Conservation (phyloP, 768 basidiomycete genomes). For the Termitomyces sp. region DNA sequence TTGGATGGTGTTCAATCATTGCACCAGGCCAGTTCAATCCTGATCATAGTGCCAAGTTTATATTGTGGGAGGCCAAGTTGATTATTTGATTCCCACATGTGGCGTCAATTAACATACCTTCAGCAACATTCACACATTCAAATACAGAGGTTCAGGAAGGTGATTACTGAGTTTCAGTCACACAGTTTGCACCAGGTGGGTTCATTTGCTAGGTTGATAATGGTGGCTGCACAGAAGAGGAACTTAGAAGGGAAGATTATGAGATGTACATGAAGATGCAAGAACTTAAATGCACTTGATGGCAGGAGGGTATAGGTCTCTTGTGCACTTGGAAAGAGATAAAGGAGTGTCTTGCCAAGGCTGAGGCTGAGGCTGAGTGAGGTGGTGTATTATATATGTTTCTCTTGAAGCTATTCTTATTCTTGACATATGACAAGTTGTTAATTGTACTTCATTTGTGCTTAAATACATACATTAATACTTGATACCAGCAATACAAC, state of each 20-base stretch:
- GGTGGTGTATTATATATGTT: no score
- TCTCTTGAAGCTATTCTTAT: no score
- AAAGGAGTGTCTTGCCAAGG: no score
- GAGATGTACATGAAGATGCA: neutral
- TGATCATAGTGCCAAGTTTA: slow-evolving; percentile 25
- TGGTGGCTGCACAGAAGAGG: no score
- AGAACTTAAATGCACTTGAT: no score
- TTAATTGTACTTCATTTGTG: no score
- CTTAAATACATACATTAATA: no score
- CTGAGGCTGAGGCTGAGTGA: no score
- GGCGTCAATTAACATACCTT: no score
- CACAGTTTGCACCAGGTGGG: slow-evolving; percentile 23
- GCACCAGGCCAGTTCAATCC: slow-evolving; percentile 25
- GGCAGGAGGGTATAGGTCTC: neutral
- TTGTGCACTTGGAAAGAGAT: no score
- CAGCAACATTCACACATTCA: slow-evolving; percentile 21
- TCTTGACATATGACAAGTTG: no score
- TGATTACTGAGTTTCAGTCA: slow-evolving; percentile 20
- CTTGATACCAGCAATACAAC: no score
- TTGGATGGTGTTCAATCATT: slow-evolving; percentile 27
- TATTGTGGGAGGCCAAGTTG: slow-evolving; percentile 21
- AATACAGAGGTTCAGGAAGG: slow-evolving; percentile 17
- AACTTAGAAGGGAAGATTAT: neutral
- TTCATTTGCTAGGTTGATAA: slow-evolving; percentile 23
- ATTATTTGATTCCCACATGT: slow-evolving; percentile 2